These are phyloP conservation scores for Paraphaeosphaeria minitans DNA, from an alignment of 2,329 filamentous ascomycete species.

Conservation along the genomic window DNA sequence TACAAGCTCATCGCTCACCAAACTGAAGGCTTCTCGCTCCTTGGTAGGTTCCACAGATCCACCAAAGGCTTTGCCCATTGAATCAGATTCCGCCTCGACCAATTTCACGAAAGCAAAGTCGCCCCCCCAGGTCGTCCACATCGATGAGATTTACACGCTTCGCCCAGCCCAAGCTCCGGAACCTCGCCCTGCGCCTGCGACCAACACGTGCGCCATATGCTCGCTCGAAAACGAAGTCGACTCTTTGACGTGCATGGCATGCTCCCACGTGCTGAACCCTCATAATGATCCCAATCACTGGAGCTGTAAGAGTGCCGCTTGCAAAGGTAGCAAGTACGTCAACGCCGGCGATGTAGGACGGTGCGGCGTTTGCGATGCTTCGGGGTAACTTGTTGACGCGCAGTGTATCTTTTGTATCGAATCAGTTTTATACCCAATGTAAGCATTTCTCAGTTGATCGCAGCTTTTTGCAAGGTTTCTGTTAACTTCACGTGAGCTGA, in stretches of 20 bases:
- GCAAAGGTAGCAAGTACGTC: constrained; percentile 63
- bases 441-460: neutral
- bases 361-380: constrained; percentile 70
- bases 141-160: constrained; percentile 28
- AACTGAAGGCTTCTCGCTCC: constrained; percentile 10
- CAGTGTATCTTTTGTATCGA: neutral
- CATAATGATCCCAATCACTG: constrained; percentile 63
- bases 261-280: constrained; percentile 70
- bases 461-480: too few relatives aligned
- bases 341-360: constrained; percentile 72
- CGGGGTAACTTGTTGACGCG: constrained; percentile 1
- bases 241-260: constrained; percentile 68
- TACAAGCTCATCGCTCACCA: neutral
- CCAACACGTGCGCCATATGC: constrained; percentile 63
- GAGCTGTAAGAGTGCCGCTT: constrained; percentile 64
- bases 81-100: neutral
- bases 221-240: constrained; percentile 65
- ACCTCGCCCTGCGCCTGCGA: constrained; percentile 12
- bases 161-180: constrained; percentile 12
- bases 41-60: neutral
- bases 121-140: constrained; percentile 15
- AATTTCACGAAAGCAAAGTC: neutral
- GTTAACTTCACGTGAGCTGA: neutral
- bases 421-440: neutral
- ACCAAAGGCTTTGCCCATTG: neutral